phyloP scores from a whole-genome alignment of 1,284 basidiomycete species.

The Marasmius oreades region DNA sequence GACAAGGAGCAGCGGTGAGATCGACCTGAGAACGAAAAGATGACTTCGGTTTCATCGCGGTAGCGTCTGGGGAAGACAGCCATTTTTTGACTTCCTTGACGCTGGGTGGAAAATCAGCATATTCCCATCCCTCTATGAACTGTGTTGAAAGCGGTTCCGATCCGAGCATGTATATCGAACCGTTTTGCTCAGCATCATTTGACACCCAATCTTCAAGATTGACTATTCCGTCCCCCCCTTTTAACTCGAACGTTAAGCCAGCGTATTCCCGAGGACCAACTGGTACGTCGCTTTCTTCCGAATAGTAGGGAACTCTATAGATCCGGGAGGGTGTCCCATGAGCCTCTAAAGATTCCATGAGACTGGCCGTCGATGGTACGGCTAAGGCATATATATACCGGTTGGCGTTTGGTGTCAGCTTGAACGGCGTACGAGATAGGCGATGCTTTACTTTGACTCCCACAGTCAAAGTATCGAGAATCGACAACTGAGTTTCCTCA shows the following conservation, averaged over 20 bases:
- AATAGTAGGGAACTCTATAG: slow-evolving; percentile 81
- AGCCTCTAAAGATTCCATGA: slow-evolving; percentile 50
- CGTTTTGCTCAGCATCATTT: slow-evolving; percentile 1
- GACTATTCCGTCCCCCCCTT: slow-evolving; percentile 51
- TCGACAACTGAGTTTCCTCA: neutral
- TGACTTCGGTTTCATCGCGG: slow-evolving; percentile 14
- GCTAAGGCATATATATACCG: slow-evolving; percentile 47
- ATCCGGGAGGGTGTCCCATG: slow-evolving; percentile 57
- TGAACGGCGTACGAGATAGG: slow-evolving; percentile 22
- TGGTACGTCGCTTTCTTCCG: slow-evolving; percentile 70
- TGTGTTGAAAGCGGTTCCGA: neutral
- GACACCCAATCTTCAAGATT: slow-evolving; percentile 51
- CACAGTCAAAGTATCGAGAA: neutral
- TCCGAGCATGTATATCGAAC: slow-evolving; percentile 4
- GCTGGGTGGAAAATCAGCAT: slow-evolving; percentile 63
- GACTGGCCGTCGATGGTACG: slow-evolving; percentile 54
- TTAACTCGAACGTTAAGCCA: slow-evolving; percentile 72
- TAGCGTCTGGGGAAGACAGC: slow-evolving; percentile 33
- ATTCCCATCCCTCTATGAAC: slow-evolving; percentile 69
- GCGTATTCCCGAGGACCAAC: slow-evolving; percentile 73
- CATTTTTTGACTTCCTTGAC: slow-evolving; percentile 48
- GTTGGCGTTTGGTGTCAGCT: slow-evolving; percentile 25
- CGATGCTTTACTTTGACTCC: slow-evolving; percentile 12
- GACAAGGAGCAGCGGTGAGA: neutral
- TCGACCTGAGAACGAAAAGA: slow-evolving; percentile 51